Evolutionary conservation across 805 yeast genomes (phyloP), one percentile per base, ranked within the genome.

Genomic region (Pichia exigua): DNA sequence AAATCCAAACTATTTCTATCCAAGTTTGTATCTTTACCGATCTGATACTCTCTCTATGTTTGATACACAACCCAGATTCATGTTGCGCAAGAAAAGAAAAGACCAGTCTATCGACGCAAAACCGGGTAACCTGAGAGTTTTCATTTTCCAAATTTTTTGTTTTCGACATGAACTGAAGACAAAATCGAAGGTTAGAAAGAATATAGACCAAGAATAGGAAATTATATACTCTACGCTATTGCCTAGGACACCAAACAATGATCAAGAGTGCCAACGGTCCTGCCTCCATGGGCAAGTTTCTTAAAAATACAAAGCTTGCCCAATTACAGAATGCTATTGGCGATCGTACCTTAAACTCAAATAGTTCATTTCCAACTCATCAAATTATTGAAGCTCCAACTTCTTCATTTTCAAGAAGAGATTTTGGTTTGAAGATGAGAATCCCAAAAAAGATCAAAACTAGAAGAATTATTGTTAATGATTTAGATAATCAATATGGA

Each of bases 371-470:
- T 39, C 95, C 95, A 26, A 79, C 87, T 0, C 90, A 83, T 61
- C 95, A 87, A 65, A 73, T 85, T 42, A 75, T 87, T 41, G 83
- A 78, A 65, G 82, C 94, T 0, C 81, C 86, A 48, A 78, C 82
- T 46, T 73, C 85, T 9, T 75, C 85, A 46, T 76, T 83, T 44
- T 64, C 73, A 15, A 73, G 87, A 67, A 82, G 85, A 55, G 87
- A 86, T 66, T 87, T 78, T 75, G 96, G 96, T 60, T 67, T 87
- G 54, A 87, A 87, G 63, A 72, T 82, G 44, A 72, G 85, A 21
- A 69, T 87, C 45, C 96, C 96, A 3, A 71, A 72, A 40, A 81
- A 78, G 58, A 65, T 78, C 45, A 81, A 80, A 42, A 71, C 79
- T 18, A 75, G 83, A 42, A 80, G 79, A 63, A 72, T 87, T 44